phyloP scores from a whole-genome alignment of 208 protist genomes.

The Histomonas meleagridis region DNA sequence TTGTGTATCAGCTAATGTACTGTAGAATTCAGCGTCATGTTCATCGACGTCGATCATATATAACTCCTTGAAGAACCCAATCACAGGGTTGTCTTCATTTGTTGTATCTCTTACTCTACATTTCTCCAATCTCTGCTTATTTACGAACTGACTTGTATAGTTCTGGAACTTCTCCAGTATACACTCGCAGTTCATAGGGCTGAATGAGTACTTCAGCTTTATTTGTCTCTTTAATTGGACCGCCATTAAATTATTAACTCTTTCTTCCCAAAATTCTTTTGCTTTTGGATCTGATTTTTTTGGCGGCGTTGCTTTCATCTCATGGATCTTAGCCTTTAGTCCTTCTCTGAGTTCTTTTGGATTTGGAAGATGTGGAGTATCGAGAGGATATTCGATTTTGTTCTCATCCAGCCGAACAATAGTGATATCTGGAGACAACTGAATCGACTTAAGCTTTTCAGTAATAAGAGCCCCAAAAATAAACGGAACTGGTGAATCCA shows the following conservation, averaged over 20 bases:
- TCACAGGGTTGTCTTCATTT: background rate
- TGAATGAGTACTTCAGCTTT: background rate
- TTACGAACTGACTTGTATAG: background rate
- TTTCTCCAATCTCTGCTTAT: background rate
- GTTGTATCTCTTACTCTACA: background rate
- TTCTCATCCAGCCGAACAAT: background rate
- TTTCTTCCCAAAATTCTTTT: background rate
- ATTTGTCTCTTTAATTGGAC: background rate
- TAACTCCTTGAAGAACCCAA: background rate
- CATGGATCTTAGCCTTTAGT: background rate
- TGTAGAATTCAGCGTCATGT: background rate
- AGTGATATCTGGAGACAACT: background rate
- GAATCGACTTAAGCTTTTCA: too few species aligned
- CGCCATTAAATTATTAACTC: background rate
- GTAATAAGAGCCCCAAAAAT: background rate
- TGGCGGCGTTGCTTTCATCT: background rate
- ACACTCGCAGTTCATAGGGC: background rate
- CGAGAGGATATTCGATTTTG: background rate
- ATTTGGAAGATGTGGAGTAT: background rate
- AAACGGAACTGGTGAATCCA: background rate
- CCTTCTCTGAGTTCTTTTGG: background rate
- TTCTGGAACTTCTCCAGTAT: background rate
- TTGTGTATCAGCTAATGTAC: background rate
- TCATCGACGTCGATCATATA: background rate
- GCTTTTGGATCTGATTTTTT: too few species aligned